Evolutionary conservation across 306 rosid species (phyloP).

Genomic region (Glycine soja): DNA sequence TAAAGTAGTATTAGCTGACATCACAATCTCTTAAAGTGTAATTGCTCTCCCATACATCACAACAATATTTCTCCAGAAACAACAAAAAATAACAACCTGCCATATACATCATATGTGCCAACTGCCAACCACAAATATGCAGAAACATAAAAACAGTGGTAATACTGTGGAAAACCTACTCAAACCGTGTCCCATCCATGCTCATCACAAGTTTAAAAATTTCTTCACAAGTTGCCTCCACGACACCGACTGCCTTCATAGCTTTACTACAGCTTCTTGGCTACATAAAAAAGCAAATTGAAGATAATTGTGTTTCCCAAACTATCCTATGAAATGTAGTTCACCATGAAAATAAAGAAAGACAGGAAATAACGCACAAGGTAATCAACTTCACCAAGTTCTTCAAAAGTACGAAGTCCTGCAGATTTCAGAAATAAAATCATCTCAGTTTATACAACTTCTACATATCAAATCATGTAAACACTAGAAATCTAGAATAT

Average conservation of each 20-base stretch:
- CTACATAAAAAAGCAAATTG: slow-evolving; percentile 64
- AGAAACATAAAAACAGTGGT: slow-evolving; percentile 35
- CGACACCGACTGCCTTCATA: slow-evolving; percentile 99
- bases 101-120: slow-evolving; percentile 30
- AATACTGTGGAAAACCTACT: slow-evolving; percentile 82
- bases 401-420: slow-evolving; percentile 97
- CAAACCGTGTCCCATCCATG: slow-evolving; percentile 99
- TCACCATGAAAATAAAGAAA: slow-evolving; percentile 38
- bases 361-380: slow-evolving; percentile 70
- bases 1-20: slow-evolving; percentile 19
- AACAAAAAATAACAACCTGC: slow-evolving; percentile 30
- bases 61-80: slow-evolving; percentile 21
- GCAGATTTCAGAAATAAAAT: slow-evolving; percentile 50
- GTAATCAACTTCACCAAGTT: slow-evolving; percentile 96
- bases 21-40: slow-evolving; percentile 27
- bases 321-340: slow-evolving; percentile 36
- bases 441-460: slow-evolving; percentile 44
- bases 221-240: slow-evolving; percentile 97
- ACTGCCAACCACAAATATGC: slow-evolving; percentile 29
- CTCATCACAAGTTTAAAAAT: slow-evolving; percentile 98
- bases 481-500: slow-evolving; percentile 17
- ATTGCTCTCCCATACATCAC: slow-evolving; percentile 14
- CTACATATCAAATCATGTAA: slow-evolving; percentile 29
- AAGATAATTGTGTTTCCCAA: slow-evolving; percentile 45
- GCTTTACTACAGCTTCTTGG: slow-evolving; percentile 99